Evolutionary conservation across 768 basidiomycete species (phyloP).

Genomic region (Hemileccinum rubropunctum): DNA sequence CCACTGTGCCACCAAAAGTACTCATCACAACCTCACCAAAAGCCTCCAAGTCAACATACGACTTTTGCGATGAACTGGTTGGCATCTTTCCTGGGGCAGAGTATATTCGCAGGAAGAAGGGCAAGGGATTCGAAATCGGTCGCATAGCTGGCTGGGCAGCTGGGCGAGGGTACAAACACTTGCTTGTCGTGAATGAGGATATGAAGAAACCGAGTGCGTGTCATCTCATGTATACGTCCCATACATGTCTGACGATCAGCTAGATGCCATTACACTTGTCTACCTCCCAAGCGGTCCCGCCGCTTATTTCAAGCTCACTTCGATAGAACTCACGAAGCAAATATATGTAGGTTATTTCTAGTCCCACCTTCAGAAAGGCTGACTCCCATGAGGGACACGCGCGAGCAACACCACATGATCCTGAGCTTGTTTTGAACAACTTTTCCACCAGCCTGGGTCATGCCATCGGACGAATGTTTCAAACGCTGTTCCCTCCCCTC

Average conservation of each 20-base stretch:
- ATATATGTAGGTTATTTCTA: conserved; percentile 62
- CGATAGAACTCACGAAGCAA: conserved; percentile 79
- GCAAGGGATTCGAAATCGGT: conserved; percentile 88
- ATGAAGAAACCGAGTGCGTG: conserved; percentile 88
- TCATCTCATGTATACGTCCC: background rate
- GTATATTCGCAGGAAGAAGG: conserved; percentile 81
- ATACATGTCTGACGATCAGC: conserved; percentile 6
- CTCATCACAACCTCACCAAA: conserved; percentile 89
- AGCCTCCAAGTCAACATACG: conserved; percentile 85
- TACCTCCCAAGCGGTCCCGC: conserved; percentile 91
- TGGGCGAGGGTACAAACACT: conserved; percentile 80
- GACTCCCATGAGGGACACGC: conserved; percentile 72
- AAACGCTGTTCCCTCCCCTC: conserved; percentile 91
- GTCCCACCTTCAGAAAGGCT: background rate
- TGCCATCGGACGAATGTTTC: conserved; percentile 91
- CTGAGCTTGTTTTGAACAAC: conserved; percentile 92
- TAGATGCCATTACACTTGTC: conserved; percentile 91
- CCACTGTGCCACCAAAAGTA: conserved; percentile 77
- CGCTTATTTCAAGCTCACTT: conserved; percentile 93
- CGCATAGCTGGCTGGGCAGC: conserved; percentile 92
- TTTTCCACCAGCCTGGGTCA: conserved; percentile 95
- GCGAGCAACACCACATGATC: conserved; percentile 86
- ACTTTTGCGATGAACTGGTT: conserved; percentile 89
- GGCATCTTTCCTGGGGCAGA: conserved; percentile 91
- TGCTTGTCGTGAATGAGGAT: conserved; percentile 94